Base-by-base conservation (phyloP, 768 basidiomycete genomes). In the Lactarius evosmus region DNA sequence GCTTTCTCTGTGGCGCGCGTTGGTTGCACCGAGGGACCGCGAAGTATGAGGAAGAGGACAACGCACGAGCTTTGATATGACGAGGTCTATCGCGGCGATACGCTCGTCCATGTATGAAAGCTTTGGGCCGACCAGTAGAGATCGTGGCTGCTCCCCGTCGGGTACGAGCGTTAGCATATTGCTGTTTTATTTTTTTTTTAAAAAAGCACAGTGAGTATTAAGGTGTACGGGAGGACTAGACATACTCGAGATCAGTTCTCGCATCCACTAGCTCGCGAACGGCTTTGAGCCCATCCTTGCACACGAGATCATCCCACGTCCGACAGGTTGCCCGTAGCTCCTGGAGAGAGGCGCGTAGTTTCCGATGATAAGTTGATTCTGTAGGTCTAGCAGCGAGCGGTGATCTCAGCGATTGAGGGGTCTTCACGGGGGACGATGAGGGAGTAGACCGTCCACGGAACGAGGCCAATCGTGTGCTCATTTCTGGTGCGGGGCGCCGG, bases 161-260 rank as follows among this genome's bases (percentile, higher is more conserved):
- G 85, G 82, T 16, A 85, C 72, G 25, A 84, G 71, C 41, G 83
- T 78, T 7, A 93, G 77, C 38, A 79, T 78, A 72, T 93, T 93
- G 69, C 89, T 91, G 69, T 30, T 32, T 27, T 34, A 44, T 54
- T 9, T 19, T 46, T 22, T 38, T 40, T 38, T 17, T 14, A 17
- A 40, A 14, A 25, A 22, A 46, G 12, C 52, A 32, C 6, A 9
- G 44, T 17, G 17, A 16, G 17, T 11, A 25, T 25, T 33, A 56
- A 41, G 6, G 29, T 29, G 29, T 17, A 36, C 27, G 14, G 27
- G 52, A 53, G 14, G 12, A 44, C 14, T 29, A 50, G 50, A 78
- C 86, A 69, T 76, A 95, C 93, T 93, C 88, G 66, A 96, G 80
- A 70, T 93, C 90, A 17, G 93, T 96, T 22, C 90, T 80, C 19